Evolutionary conservation across 2,329 filamentous ascomycete genomes (phyloP), one percentile per base, ranked within the genome.

Genomic region (Fusarium aywerte): DNA sequence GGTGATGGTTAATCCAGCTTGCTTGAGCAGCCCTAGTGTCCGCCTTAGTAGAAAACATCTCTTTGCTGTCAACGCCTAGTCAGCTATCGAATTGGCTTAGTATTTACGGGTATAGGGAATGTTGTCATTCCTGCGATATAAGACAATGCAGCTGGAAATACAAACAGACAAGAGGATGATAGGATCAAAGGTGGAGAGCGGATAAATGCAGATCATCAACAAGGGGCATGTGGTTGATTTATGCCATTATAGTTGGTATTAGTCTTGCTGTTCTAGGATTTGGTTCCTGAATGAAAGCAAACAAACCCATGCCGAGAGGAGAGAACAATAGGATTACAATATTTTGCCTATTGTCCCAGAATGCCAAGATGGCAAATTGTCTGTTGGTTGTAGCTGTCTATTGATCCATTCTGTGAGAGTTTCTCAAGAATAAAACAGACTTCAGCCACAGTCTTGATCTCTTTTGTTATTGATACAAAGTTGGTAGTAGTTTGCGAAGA

Each of bases 391-490:
- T 25, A 62, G 48, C 35, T 36, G 18, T 18, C 48, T 33, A 44
- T 43, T 53, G 31, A 54, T 67, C 42, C 42, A 25, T 50, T n/a
- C 5, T 35, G 10, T 10, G 31, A 50, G 23, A 53, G 55, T 57
- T 68, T 42, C 23, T 21, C 20, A 10, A 38, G 53, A 47, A 43
- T 33, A 42, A 13, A 50, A 62, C 36, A 42, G 40, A 58, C 65
- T 69, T 68, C 15, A 68, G 65, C 65, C 65, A 69, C 57, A 35
- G 45, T 42, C 52, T 25, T 44, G 18, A 35, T 62, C 18, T 42
- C 9, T 35, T 16, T 35, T n/a, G 12, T 27, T 42, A 32, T 35
- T 42, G 16, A 58, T 20, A 20, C 20, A 20, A 23, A 27, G 9
- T 33, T 25, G 38, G 49, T 20, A 21, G 25, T 35, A 18, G 15